A percentile compares a stretch with the other conserved stretches of the same genome.
phyloP scores from a whole-genome alignment of 495 filamentous ascomycete species.

The Cercophora samala region DNA sequence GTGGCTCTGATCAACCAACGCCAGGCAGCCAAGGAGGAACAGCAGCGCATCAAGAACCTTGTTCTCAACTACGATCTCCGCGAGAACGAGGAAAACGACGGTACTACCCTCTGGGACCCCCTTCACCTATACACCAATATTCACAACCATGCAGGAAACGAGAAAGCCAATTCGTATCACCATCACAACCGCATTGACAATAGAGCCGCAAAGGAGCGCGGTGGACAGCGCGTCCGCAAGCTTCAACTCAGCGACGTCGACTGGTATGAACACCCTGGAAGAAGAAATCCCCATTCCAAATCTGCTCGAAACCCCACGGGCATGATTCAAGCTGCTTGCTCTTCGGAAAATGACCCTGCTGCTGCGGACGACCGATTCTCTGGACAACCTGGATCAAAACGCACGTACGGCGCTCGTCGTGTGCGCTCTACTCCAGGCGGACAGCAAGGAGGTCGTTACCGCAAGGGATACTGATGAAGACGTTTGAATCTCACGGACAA shows the following conservation, averaged over 20 bases:
- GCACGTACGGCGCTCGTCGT: not conserved
- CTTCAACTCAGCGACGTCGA: slow-evolving; percentile 95
- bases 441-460: not conserved
- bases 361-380: not conserved
- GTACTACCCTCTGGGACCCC: slow-evolving; percentile 52
- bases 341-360: not conserved
- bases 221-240: slow-evolving; percentile 80
- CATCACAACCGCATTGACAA: slow-evolving; percentile 59
- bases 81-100: slow-evolving; percentile 70
- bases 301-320: not conserved
- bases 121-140: slow-evolving; percentile 42
- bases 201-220: slow-evolving; percentile 62
- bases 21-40: slow-evolving; percentile 90
- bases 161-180: slow-evolving; percentile 45
- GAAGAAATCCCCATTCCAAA: not conserved
- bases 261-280: slow-evolving; percentile 62
- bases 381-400: not conserved
- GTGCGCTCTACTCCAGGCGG: not conserved
- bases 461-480: not conserved
- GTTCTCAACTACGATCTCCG: slow-evolving; percentile 94
- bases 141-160: slow-evolving; percentile 47
- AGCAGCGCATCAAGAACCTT: slow-evolving; percentile 95
- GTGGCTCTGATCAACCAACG: slow-evolving; percentile 94
- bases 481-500: not conserved
- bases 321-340: not conserved